phyloP scores from a whole-genome alignment of 176 grass and related monocot genomes.

The Oryza longistaminata region DNA sequence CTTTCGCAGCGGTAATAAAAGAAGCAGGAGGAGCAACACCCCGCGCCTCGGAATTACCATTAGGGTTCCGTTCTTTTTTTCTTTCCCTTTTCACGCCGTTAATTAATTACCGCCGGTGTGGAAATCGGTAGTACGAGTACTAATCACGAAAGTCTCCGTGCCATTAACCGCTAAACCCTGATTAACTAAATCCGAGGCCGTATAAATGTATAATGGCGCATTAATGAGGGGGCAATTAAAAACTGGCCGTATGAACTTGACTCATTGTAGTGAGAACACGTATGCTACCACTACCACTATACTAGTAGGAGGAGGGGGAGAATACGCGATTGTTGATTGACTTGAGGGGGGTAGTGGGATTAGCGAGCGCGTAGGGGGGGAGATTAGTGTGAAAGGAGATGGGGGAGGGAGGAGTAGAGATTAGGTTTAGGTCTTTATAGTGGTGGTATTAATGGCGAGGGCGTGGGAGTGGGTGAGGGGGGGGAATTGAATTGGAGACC shows the following conservation, averaged over 20 bases:
- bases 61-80: slow-evolving; percentile 43
- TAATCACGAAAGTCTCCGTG: slow-evolving; percentile 29
- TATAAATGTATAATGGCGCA: slow-evolving; percentile 43
- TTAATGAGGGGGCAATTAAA: slow-evolving; percentile 39
- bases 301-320: neutral
- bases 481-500: slow-evolving; percentile 63
- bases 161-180: slow-evolving; percentile 29
- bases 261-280: slow-evolving; percentile 25
- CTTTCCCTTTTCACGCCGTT: slow-evolving; percentile 30
- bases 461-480: slow-evolving; percentile 56
- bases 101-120: slow-evolving; percentile 35
- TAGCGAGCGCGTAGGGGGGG: neutral
- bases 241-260: slow-evolving; percentile 37
- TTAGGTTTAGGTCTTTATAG: slow-evolving; percentile 45
- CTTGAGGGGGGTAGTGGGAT: slow-evolving; percentile 3
- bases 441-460: slow-evolving; percentile 58
- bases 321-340: neutral
- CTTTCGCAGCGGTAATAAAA: neutral
- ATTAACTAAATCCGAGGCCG: too few species aligned
- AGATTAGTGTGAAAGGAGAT: slow-evolving; percentile 20
- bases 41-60: slow-evolving; percentile 28
- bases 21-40: neutral
- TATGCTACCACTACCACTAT: neutral
- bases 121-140: neutral
- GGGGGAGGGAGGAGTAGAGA: neutral